Evolutionary conservation across 768 basidiomycete genomes (phyloP), one percentile per base, ranked within the genome.

Genomic region (Hortiboletus flavorubellus): DNA sequence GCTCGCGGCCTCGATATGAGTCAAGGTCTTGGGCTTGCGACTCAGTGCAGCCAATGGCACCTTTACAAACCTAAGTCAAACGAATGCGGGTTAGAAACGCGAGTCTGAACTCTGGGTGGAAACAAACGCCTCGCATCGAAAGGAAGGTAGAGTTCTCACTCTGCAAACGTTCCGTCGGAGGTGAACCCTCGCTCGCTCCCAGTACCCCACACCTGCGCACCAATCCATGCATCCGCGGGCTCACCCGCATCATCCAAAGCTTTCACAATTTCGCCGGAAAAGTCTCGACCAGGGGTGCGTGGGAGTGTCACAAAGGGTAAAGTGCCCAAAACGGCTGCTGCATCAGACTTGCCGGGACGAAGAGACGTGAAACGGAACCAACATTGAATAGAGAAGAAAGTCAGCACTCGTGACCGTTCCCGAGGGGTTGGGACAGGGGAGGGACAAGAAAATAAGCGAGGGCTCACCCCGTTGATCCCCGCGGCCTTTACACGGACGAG

Each of bases 261-360:
- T 34, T 72, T 69, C 11, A 68, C 63, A 30, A 72, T 68, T n/a
- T 73, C 64, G 0, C 71, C 71, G 2, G 71, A 73, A 37, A 73
- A 73, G 38, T 72, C 71, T 40, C 71, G 55, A 34, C 71, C 71
- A 9, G 63, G 62, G 29, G 49, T 68, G 34, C 71, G 71, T 1
- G 72, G 71, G 12, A 61, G 51, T 0, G 72, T 73, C 11, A 73
- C 71, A 51, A 73, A 70, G 2, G 60, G 71, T 15, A 72, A 46
- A 16, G 46, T 56, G 15, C 71, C 68, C 45, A 63, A 33, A 21
- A 71, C 45, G 1, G 47, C 69, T 8, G 69, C 69, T 23, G 71
- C 65, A 18, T 72, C 69, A 12, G 71, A 71, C 69, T 70, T 44
- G 26, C 30, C 23, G 16, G 16, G 12, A 52, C 6, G n/a, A 29